Evolutionary conservation across 1,284 basidiomycete species (phyloP).

Genomic region (Marasmius sp.): DNA sequence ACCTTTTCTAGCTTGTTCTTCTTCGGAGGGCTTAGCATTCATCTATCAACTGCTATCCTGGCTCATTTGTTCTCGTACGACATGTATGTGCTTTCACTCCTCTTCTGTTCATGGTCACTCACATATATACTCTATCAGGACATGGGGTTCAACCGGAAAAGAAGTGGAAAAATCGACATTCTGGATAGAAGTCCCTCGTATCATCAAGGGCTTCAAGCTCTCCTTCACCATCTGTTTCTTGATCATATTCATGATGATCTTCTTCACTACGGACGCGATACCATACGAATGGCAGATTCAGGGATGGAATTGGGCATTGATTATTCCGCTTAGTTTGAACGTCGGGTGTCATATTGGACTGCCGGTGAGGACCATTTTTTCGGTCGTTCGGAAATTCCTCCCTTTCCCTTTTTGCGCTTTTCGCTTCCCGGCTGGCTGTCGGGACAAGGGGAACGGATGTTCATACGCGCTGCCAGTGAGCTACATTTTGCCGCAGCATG

Average conservation of each 20-base stretch:
- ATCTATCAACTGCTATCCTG: conserved; percentile 71
- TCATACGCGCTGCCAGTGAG: neutral
- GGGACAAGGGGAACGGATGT: neutral
- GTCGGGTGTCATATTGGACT: conserved; percentile 67
- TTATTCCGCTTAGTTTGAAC: conserved; percentile 57
- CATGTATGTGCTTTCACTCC: conserved; percentile 54
- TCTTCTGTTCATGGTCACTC: neutral
- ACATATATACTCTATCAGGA: conserved; percentile 31
- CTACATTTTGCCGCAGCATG: neutral
- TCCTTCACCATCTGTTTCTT: conserved; percentile 56
- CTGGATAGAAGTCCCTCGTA: conserved; percentile 66
- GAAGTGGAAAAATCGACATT: conserved; percentile 46
- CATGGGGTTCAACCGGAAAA: conserved; percentile 37
- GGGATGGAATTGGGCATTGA: conserved; percentile 66
- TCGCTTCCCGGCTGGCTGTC: neutral
- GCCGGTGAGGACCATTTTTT: conserved; percentile 46
- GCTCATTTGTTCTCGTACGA: conserved; percentile 83
- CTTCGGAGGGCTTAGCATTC: conserved; percentile 78
- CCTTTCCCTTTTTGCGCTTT: neutral
- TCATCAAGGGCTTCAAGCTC: conserved; percentile 71
- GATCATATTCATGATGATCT: conserved; percentile 52
- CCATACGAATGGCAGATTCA: conserved; percentile 65
- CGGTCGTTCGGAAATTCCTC: neutral
- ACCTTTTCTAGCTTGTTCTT: conserved; percentile 68
- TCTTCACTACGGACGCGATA: conserved; percentile 47